Evolutionary conservation across 768 basidiomycete species (phyloP), one percentile per base, ranked within the genome.

Genomic region (Rhizopogon vinicolor): DNA sequence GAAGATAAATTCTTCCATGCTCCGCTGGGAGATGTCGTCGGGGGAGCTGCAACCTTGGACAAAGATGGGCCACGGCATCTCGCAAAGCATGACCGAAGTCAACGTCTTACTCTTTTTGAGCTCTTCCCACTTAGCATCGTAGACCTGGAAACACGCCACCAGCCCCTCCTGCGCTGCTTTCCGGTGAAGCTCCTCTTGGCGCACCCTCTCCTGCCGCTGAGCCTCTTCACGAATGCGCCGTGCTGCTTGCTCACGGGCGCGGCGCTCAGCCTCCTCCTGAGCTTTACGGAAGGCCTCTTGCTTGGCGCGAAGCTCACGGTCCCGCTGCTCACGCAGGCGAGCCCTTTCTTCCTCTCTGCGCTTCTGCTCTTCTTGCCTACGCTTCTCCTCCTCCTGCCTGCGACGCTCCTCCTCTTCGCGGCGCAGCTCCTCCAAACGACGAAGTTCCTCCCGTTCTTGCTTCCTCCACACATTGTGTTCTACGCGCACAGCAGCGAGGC

Each of bases 21-120:
- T 63, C 9, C 69, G 61, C 22, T 58, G 48, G 2, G 75, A 73
- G 59, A 81, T 70, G n/a, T 75, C 66, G 1, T 62, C 63, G 9
- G 55, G 59, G 22, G 51, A 52, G 28, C 60, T 56, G 2, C 42
- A 46, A 28, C 66, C 59, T 16, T 62, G 18, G 19, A 51, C 41
- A 16, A 79, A 62, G 33, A 73, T 52, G 0, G 80, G 78, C 80
- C 80, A 80, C 9, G 80, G 79, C 50, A 81, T 57, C 49, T 75
- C 65, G 22, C 44, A 45, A 55, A 74, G 70, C 9, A 61, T 18
- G 53, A 70, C 57, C 1, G 48, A 56, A 6, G 74, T 55, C 0
- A 65, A 29, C 1, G 48, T n/a, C 13, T 55, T 51, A 35, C 25
- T 61, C 5, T 55, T 56, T 54, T 67, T 71, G 52, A 76, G 68